Conservation (phyloP, 306 rosid genomes). For the Herpetospermum pedunculosum region DNA sequence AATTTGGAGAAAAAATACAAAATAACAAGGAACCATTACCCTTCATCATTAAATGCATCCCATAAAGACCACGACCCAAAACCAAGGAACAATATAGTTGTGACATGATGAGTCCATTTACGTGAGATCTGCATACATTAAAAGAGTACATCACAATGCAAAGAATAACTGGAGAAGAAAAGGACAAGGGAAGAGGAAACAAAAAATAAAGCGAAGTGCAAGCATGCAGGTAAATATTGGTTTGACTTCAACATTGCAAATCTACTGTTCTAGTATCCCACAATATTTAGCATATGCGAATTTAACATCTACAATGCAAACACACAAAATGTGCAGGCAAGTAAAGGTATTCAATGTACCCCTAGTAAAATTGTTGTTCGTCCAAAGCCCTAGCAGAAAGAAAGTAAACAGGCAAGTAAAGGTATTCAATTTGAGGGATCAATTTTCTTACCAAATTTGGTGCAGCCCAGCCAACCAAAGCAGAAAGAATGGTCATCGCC, state of each 20-base stretch:
- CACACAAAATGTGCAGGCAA: no score
- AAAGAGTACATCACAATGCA: no score
- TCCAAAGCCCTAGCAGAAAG: neutral
- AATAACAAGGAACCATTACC: conserved; percentile 33
- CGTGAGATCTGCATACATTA: conserved; percentile 58
- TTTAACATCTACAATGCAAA: no score
- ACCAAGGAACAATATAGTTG: conserved; percentile 72
- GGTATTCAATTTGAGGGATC: neutral
- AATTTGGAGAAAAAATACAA: neutral
- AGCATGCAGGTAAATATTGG: neutral
- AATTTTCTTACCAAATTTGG: conserved; percentile 63
- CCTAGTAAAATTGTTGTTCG: no score
- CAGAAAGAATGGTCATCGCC: conserved; percentile 97
- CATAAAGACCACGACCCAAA: conserved; percentile 86
- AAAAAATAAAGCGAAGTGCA: no score
- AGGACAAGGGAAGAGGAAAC: no score
- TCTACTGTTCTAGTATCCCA: neutral
- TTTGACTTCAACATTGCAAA: neutral
- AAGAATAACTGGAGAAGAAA: no score
- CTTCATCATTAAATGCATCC: conserved; percentile 61
- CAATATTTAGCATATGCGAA: neutral
- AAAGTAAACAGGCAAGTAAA: conserved; percentile 1
- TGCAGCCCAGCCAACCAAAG: conserved; percentile 91
- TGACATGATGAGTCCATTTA: conserved; percentile 70
- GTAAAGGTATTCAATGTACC: no score